phyloP scores from a whole-genome alignment of 148 eudicot species.

The Vaccinium macrocarpon region DNA sequence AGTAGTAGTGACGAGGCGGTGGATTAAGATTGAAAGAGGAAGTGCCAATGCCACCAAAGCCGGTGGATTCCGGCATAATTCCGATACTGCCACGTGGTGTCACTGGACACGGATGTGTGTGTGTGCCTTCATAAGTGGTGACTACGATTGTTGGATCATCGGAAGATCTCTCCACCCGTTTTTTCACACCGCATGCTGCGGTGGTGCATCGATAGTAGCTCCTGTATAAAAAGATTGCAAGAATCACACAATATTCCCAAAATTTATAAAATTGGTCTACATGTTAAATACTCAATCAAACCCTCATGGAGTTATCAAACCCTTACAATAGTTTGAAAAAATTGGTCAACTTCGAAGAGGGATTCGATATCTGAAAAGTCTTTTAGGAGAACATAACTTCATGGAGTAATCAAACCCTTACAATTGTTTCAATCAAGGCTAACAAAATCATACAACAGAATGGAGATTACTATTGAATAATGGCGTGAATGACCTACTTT shows the following conservation, averaged over 20 bases:
- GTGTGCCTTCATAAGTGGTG: conserved; percentile 88
- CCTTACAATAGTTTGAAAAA: background rate
- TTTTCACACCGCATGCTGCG: conserved; percentile 76
- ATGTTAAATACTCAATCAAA: too few relatives aligned
- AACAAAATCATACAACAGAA: background rate
- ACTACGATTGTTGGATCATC: conserved; percentile 62
- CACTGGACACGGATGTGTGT: conserved; percentile 72
- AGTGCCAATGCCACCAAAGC: conserved; percentile 20
- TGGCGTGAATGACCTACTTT: too few relatives aligned
- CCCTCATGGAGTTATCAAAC: background rate
- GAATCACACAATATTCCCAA: background rate
- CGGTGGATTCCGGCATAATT: conserved; percentile 28
- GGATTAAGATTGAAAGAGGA: conserved; percentile 19
- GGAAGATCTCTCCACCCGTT: conserved; percentile 74
- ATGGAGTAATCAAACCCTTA: background rate
- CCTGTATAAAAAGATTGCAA: conserved; percentile 29
- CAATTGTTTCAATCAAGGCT: background rate
- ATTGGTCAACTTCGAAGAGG: too few relatives aligned
- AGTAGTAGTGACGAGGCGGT: conserved; percentile 6
- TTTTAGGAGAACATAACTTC: background rate
- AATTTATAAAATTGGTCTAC: too few relatives aligned
- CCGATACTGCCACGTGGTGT: conserved; percentile 43
- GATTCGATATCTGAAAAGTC: too few relatives aligned
- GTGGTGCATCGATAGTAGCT: conserved; percentile 94
- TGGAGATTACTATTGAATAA: background rate